These are phyloP conservation scores for Fusarium equiseti DNA, from an alignment of 2,329 filamentous ascomycete species.

Conservation along the genomic window DNA sequence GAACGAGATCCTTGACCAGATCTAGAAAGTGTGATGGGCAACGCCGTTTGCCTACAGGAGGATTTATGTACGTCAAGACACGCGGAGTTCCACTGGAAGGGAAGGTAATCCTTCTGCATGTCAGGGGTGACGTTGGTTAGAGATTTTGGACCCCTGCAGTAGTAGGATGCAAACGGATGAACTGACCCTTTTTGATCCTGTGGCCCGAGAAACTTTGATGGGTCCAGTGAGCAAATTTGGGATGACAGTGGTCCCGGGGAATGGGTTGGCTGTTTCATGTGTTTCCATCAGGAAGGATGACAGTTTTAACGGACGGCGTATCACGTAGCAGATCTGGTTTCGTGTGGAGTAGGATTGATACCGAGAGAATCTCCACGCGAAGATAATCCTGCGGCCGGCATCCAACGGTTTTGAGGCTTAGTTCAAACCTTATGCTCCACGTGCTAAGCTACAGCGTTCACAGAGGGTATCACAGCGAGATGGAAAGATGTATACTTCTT, in stretches of 20 bases:
- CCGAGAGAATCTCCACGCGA: not conserved
- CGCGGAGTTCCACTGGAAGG: not conserved
- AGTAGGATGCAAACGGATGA: not conserved
- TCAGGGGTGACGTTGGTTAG: not conserved
- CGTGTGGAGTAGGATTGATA: not conserved
- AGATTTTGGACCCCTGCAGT: not conserved
- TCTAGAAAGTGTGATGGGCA: not conserved
- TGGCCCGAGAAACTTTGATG: not conserved
- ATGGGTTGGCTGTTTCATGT: not conserved
- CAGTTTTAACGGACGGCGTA: not conserved
- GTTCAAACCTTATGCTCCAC: not conserved
- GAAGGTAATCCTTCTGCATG: not conserved
- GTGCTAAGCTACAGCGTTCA: not conserved
- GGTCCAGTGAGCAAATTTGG: not conserved
- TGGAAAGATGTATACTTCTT: not conserved
- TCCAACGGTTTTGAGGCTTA: not conserved
- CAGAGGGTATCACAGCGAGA: not conserved
- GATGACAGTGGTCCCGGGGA: not conserved
- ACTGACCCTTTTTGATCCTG: not conserved
- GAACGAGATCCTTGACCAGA: not conserved
- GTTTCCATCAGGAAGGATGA: not conserved
- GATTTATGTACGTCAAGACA: not conserved
- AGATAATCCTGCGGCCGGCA: not conserved
- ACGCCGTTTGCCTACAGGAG: not conserved
- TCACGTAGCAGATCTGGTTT: not conserved